Evolutionary conservation across 176 grass and related monocot genomes (phyloP), one percentile per base, ranked within the genome.

Genomic region (Metroxylon sagu): DNA sequence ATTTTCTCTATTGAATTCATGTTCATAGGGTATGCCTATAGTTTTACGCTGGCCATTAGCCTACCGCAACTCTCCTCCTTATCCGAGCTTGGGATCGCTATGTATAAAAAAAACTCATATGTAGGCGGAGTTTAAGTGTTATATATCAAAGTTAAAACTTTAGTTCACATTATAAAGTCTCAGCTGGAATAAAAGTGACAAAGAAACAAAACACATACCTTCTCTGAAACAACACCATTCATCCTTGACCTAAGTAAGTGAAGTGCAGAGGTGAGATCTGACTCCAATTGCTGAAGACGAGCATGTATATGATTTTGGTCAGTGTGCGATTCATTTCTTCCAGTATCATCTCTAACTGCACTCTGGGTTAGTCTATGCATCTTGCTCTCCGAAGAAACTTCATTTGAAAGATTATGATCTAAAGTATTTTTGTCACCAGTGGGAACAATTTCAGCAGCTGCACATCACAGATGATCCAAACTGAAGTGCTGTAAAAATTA

Each of bases 211-310:
- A 12, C 35, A 43, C 65, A 80, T 61, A 98, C 93, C 76, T 85
- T 49, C 31, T 89, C 66, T 60, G 73, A 73, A 52, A 75, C 64
- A 71, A 84, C 72, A 54, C 54, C 76, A 18, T 89, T 83, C 21
- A 78, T 75, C 85, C 64, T 98, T 57, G 76, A 92, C 69, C 81
- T 88, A 66, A 92, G 39, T 61, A 73, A 80, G 21, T 76, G 65
- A 48, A 85, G 80, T 72, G 83, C 61, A 52, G 70, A 52, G 50
- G 64, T 83, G 76, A 98, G 87, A 74, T 84, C 82, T 29, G 77
- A 63, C 60, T 92, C 93, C 67, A 98, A 80, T 60, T 49, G 78
- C 28, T 92, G 84, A 80, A 98, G 76, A 31, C 76, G 78, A 56
- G 49, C 50, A 59, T 63, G 72, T 80, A 88, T 88, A 52, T 98